Evolutionary conservation across 1,284 basidiomycete species (phyloP), one percentile per base, ranked within the genome.

Genomic region (Mixia osmundae): DNA sequence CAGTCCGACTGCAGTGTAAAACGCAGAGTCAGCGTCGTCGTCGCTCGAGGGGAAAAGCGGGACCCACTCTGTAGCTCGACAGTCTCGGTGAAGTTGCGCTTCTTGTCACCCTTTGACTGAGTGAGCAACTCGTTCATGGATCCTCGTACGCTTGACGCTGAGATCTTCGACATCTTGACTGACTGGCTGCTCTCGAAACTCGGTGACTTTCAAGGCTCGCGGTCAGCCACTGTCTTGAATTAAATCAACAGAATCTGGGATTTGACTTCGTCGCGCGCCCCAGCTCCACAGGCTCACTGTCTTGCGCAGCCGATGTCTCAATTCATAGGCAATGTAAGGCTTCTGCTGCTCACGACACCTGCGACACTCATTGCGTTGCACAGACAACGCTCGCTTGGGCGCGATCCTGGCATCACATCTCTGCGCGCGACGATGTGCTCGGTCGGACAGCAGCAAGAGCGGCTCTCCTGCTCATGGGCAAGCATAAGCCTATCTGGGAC

Each of bases 401-500:
- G 14, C 66, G 87, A 33, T 72, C 83, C 34, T 99, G 89, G 91
- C 85, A 95, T 57, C 78, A 82, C 46, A 79, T 89, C 43, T 77
- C 87, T 48, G 87, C 89, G 11, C 69, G 75, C 18, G 76, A 82
- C 48, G 72, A 87, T 29, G 64, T 89, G 14, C 66, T 97, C 12
- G 91, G 89, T 52, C 80, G 85, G 60, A 68, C 95, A 5, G 85
- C 89, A 5, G 75, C 79, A 50, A 71, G 80, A 30, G 91, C 97
- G 52, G 91, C 91, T 0, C 69, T 78, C 39, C 79, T 83, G 19
- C 66, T 97, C 38, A 95, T 95, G 87, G 91, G 91, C 54, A 97
- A 97, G 62, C 82, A 97, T 59, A 99, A 97, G 57, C 89, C 91
- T 14, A 80, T 91, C 35, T 95, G 82, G 50, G 82, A 95, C 58